A percentile compares a stretch with the other conserved stretches of the same genome.
phyloP scores from a whole-genome alignment of 148 eudicot genomes.

The Rhododendron ferrugineum region DNA sequence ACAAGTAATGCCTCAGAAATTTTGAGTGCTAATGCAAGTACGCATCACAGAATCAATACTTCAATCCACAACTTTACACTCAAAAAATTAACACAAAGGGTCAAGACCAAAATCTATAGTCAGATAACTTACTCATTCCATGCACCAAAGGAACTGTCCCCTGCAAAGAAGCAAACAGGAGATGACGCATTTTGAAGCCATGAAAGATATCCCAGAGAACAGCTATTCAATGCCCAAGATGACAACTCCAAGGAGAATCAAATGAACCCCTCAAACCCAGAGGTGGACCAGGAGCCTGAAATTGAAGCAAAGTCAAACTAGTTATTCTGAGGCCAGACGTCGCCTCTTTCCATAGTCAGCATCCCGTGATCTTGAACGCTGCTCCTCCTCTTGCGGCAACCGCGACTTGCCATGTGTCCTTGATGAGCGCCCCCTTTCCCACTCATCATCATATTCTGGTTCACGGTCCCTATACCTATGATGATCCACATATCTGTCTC shows the following conservation, averaged over 20 bases:
- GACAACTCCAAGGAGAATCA: slow-evolving; percentile 8
- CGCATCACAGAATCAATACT: background rate
- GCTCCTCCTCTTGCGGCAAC: slow-evolving; percentile 40
- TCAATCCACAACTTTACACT: background rate
- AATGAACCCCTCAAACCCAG: slow-evolving; percentile 10
- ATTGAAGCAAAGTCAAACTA: background rate
- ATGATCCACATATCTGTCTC: slow-evolving; percentile 63
- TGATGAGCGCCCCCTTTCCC: slow-evolving; percentile 82
- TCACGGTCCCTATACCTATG: slow-evolving; percentile 71
- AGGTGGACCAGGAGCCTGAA: background rate
- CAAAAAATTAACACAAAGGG: background rate
- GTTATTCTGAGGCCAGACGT: slow-evolving; percentile 47
- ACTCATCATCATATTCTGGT: slow-evolving; percentile 55
- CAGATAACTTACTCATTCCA: slow-evolving; percentile 5
- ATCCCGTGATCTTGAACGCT: slow-evolving; percentile 67
- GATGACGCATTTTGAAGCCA: background rate
- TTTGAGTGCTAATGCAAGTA: background rate
- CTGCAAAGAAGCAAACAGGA: slow-evolving; percentile 12
- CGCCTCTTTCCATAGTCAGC: slow-evolving; percentile 78
- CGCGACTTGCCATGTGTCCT: slow-evolving; percentile 64
- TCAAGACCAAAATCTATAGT: background rate
- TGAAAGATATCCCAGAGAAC: slow-evolving; percentile 1
- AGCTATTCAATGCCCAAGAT: slow-evolving; percentile 1
- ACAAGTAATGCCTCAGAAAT: background rate
- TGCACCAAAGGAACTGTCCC: slow-evolving; percentile 4